A percentile compares a stretch with the other conserved stretches of the same genome.
Conservation (phyloP, 2,329 filamentous ascomycete species). For the Phialophora macrospora region DNA sequence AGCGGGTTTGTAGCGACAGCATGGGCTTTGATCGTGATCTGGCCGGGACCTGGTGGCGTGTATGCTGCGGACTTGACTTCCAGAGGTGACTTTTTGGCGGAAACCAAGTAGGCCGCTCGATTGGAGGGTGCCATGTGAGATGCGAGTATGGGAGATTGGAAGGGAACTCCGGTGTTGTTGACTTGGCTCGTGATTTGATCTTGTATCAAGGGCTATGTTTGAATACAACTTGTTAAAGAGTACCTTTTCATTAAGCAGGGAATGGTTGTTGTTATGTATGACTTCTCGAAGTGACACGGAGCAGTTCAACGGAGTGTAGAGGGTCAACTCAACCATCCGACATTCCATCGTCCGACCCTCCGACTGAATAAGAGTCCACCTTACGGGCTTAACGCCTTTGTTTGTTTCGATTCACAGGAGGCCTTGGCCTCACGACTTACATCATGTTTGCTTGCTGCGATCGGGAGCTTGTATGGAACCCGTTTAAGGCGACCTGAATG, state of each 20-base stretch:
- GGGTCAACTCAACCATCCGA: slow-evolving; percentile 3
- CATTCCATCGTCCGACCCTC: slow-evolving; percentile 12
- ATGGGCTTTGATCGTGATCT: slow-evolving; percentile 40
- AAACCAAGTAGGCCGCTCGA: slow-evolving; percentile 36
- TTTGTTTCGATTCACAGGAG: background rate
- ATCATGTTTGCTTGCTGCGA: background rate
- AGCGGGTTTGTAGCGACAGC: slow-evolving; percentile 42
- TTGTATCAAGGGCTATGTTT: background rate
- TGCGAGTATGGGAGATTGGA: background rate
- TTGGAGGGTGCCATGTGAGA: slow-evolving; percentile 28
- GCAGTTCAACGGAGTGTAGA: background rate
- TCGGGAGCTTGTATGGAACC: background rate
- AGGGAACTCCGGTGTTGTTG: background rate
- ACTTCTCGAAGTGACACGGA: background rate
- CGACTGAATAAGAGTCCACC: background rate
- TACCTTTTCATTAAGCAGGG: background rate
- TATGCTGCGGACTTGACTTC: slow-evolving; percentile 34
- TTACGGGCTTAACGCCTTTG: background rate
- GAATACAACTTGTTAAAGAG: background rate
- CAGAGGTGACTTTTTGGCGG: slow-evolving; percentile 31
- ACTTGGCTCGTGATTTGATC: background rate
- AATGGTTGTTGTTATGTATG: background rate
- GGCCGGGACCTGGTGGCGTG: slow-evolving; percentile 26
- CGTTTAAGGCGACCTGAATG: background rate
- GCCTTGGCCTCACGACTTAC: background rate